Evolutionary conservation across 441 rosid species (phyloP), one percentile per base, ranked within the genome.

Genomic region (Arabidopsis lyrata): DNA sequence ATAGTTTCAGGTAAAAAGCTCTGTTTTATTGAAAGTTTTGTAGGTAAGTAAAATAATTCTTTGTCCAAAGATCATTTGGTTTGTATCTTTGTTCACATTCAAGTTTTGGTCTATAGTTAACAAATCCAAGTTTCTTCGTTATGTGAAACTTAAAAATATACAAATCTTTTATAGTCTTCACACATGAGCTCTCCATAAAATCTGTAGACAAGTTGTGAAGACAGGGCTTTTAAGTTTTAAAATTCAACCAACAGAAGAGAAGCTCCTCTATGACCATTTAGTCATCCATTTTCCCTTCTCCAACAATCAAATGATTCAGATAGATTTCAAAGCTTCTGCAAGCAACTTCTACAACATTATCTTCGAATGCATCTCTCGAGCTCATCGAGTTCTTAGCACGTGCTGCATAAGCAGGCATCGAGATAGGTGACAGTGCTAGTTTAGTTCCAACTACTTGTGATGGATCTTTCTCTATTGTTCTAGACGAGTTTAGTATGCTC

Each of bases 321-420:
- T 87, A 93, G 70, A 83, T 88, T 80, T 89, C 95, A 56, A 90
- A 93, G 68, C 89, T 86, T 77, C 88, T 85, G 76, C 94, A 90
- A 8, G 90, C 90, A 57, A 85, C 95, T 66, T 86, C 93, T 20
- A 84, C 77, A 0, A 61, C 86, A 18, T 72, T 83, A 24, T 80
- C 60, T 6, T 80, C 75, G 6, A 77, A 77, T 2, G 65, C 42
- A 7, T 71, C 64, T 70, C 65, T 47, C 15, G 57, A 58, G 54
- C 47, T 71, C 73, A 67, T 49, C 5, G 61, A 54, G 12, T 77
- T 63, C 68, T 66, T 47, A 20, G 66, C 36, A 24, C 55, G 68
- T 36, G 36, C 62, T 42, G 47, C 47, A 42, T 42, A 5, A 42
- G 47, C 3, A 42, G 47, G 47, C 6, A 1, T 12, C 44, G 0